Conservation (phyloP, 116 monocot species). For the Trichopus zeylanicus region DNA sequence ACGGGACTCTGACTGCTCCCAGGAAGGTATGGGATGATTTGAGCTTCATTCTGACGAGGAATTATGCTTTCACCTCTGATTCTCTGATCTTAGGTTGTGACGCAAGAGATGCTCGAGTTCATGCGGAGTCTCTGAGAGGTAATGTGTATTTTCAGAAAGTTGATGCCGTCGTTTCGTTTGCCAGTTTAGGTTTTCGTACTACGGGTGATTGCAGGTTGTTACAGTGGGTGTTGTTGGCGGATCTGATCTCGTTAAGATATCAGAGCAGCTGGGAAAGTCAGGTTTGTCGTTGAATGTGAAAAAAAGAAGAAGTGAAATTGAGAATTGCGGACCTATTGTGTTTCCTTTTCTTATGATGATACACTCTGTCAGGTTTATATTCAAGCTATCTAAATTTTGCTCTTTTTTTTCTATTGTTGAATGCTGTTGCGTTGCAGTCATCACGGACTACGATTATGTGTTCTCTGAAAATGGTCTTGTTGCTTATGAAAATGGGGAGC, state of each 20-base stretch:
- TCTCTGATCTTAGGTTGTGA: conserved; percentile 43
- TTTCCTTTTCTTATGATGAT: background rate
- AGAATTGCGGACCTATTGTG: no score
- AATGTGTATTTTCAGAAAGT: no score
- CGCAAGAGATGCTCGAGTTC: conserved; percentile 75
- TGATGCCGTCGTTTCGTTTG: no score
- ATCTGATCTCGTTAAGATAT: conserved; percentile 91
- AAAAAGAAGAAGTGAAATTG: no score
- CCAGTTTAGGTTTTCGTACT: background rate
- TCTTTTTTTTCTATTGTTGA: background rate
- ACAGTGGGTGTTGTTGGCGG: conserved; percentile 94
- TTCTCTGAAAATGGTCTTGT: conserved; percentile 97
- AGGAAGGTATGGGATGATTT: conserved; percentile 65
- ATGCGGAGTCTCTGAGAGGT: conserved; percentile 73
- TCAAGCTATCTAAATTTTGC: no score
- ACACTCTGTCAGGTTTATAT: no score
- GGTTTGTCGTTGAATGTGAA: no score
- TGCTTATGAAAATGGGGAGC: conserved; percentile 81
- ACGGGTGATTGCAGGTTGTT: conserved; percentile 53
- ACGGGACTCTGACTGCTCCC: conserved; percentile 91
- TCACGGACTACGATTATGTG: conserved; percentile 75
- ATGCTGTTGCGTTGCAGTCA: conserved; percentile 37
- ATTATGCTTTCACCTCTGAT: background rate
- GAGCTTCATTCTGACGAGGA: background rate
- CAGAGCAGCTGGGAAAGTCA: conserved; percentile 85